A percentile compares a stretch with the other conserved stretches of the same genome.
Conservation (phyloP, 2,329 filamentous ascomycete species). For the Helicocarpus griseus region DNA sequence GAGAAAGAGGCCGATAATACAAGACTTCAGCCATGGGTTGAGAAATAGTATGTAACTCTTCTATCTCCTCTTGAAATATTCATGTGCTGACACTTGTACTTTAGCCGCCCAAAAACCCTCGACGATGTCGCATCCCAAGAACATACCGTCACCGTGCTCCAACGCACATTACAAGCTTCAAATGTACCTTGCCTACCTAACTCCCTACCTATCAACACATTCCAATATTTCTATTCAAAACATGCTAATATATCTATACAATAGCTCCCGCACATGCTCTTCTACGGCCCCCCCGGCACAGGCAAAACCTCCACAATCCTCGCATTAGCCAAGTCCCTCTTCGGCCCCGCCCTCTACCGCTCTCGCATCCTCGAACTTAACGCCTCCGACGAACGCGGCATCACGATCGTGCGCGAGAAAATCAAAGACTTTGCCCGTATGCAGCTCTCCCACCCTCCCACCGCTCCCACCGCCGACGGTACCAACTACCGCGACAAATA, state of each 20-base stretch:
- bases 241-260: constrained; percentile 9
- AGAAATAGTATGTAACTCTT: constrained; percentile 69
- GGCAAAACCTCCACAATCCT: constrained; percentile 98
- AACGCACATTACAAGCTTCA: constrained; percentile 84
- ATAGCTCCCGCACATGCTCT: constrained; percentile 94
- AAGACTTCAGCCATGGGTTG: constrained; percentile 85
- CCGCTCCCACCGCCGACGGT: constrained; percentile 52
- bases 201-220: not conserved
- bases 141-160: constrained; percentile 86
- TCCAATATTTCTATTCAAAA: not conserved
- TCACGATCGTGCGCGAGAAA: constrained; percentile 92
- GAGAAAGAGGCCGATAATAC: constrained; percentile 52
- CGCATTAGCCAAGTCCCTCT: constrained; percentile 92
- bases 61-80: constrained; percentile 7
- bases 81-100: not conserved
- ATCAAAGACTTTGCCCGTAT: constrained; percentile 97
- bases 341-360: constrained; percentile 87
- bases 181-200: constrained; percentile 51
- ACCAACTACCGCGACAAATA: constrained; percentile 58
- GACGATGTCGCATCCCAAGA: constrained; percentile 96
- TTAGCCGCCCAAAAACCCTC: constrained; percentile 82
- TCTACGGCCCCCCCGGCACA: constrained; percentile 94
- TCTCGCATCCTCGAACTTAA: constrained; percentile 97
- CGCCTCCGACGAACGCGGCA: constrained; percentile 96
- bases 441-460: constrained; percentile 75